phyloP scores from a whole-genome alignment of 345 rosid species.

The Corchorus capsularis region DNA sequence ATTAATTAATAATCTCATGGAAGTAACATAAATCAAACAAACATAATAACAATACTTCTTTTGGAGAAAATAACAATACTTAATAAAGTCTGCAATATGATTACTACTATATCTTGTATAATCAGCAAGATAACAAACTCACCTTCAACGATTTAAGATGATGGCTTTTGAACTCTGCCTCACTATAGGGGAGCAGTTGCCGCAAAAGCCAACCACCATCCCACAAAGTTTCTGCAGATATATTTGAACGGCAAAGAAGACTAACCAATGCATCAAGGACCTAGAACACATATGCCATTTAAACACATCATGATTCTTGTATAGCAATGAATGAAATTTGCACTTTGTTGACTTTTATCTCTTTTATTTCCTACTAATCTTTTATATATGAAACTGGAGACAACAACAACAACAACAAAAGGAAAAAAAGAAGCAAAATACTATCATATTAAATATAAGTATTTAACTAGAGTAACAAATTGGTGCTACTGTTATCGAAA shows the following conservation, averaged over 20 bases:
- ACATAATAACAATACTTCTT: neutral
- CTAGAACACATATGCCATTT: conserved; percentile 41
- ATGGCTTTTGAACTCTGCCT: conserved; percentile 76
- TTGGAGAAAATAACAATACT: neutral
- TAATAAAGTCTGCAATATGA: neutral
- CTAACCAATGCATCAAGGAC: conserved; percentile 87
- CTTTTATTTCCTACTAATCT: neutral
- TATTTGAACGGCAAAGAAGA: conserved; percentile 82
- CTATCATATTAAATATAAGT: neutral
- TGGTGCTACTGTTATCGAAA: too few relatives aligned
- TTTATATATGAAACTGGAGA: too few relatives aligned
- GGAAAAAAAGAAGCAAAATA: neutral
- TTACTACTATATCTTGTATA: neutral
- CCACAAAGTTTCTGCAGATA: conserved; percentile 94
- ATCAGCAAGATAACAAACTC: conserved; percentile 39
- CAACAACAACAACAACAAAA: neutral
- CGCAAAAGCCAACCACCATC: conserved; percentile 98
- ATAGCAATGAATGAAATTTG: neutral
- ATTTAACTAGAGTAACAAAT: too few relatives aligned
- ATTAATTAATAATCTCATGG: neutral
- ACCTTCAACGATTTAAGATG: conserved; percentile 79
- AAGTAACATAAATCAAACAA: conserved; percentile 12
- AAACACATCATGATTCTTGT: neutral
- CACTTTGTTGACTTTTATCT: neutral
- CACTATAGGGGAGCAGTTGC: conserved; percentile 88